Conservation (phyloP, 345 rosid species). For the Brassica cretica region DNA sequence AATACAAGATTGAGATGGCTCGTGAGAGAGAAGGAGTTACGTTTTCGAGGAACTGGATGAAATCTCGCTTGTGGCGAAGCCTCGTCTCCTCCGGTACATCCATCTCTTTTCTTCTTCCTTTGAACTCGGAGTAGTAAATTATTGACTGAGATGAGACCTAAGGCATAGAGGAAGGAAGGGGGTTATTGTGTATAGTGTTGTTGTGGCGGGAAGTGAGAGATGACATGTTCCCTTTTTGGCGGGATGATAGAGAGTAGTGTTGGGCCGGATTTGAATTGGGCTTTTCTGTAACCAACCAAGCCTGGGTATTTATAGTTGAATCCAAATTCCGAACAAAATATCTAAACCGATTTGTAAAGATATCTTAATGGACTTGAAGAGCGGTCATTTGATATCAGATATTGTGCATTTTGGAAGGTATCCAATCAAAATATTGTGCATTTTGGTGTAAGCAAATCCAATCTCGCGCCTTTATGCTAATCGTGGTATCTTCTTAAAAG, state of each 20-base stretch:
- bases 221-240: constrained; percentile 21
- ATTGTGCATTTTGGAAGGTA: neutral
- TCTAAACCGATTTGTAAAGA: neutral
- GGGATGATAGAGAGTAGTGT: constrained; percentile 12
- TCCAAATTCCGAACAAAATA: neutral
- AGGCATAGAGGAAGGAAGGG: neutral
- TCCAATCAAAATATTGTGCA: neutral
- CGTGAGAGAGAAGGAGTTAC: constrained; percentile 39
- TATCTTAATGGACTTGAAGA: neutral
- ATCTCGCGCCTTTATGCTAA: no score
- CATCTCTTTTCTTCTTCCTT: constrained; percentile 36
- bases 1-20: neutral
- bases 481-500: no score
- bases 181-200: neutral
- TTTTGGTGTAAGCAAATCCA: no score
- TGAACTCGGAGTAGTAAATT: neutral
- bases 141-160: neutral
- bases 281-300: neutral
- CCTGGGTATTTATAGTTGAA: neutral
- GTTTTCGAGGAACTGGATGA: constrained; percentile 69
- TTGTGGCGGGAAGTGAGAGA: constrained; percentile 15
- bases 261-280: neutral
- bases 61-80: constrained; percentile 76
- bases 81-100: constrained; percentile 66
- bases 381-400: neutral